Conservation (phyloP, 108 stramenopile species). For the Nannochloropsis granulata region DNA sequence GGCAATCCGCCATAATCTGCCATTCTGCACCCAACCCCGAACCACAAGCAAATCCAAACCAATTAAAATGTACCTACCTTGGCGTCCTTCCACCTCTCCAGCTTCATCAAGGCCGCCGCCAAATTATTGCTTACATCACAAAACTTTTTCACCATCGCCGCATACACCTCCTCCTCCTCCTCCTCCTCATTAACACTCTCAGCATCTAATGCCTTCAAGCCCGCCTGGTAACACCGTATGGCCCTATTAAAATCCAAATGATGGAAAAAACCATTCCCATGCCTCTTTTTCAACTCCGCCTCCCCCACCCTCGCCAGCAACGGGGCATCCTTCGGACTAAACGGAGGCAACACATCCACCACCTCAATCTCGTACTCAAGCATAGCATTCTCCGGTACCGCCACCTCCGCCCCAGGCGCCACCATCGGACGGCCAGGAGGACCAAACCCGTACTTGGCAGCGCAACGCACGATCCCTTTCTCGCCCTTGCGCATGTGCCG, state of each 20-base stretch:
- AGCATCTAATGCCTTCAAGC: background rate
- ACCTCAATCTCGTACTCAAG: background rate
- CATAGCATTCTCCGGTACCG: background rate
- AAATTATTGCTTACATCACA: background rate
- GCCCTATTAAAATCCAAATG: background rate
- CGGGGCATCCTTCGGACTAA: background rate
- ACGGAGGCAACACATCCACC: background rate
- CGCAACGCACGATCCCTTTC: background rate
- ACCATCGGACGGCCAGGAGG: background rate
- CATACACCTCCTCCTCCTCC: background rate
- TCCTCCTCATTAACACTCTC: background rate
- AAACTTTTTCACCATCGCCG: background rate
- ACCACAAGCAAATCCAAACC: no score
- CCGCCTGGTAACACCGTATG: background rate
- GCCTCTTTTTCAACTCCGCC: background rate
- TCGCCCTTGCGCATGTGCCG: background rate
- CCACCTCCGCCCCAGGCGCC: background rate
- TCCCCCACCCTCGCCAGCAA: background rate
- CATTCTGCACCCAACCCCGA: no score
- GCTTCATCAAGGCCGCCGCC: background rate
- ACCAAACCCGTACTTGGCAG: background rate
- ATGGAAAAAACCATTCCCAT: background rate
- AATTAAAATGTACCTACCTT: background rate
- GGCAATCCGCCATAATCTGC: no score
- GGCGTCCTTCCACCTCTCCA: background rate